Conservation (phyloP, 805 yeast species). For the Candida succiphila region DNA sequence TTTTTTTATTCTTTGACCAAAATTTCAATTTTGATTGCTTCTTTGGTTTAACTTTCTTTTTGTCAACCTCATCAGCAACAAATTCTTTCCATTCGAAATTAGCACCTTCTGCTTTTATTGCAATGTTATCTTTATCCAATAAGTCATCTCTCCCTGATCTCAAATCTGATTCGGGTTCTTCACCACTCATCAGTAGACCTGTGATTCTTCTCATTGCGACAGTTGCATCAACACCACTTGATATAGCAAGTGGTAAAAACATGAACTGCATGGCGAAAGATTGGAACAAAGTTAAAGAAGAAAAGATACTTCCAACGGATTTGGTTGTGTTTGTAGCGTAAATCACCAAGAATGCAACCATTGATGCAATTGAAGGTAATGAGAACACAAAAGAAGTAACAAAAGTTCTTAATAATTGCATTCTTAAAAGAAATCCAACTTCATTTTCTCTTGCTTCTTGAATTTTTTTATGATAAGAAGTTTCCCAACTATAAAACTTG, state of each 20-base stretch:
- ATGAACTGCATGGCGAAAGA: conserved; percentile 52
- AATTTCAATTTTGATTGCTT: conserved; percentile 17
- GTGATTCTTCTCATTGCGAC: conserved; percentile 53
- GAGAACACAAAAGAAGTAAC: conserved; percentile 49
- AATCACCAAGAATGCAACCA: conserved; percentile 40
- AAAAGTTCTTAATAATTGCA: conserved; percentile 56
- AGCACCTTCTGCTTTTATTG: conserved; percentile 45
- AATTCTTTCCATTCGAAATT: conserved; percentile 63
- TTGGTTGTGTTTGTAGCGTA: conserved; percentile 25
- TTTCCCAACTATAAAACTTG: conserved; percentile 88
- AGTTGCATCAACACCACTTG: conserved; percentile 55
- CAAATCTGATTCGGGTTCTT: conserved; percentile 28
- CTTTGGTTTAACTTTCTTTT: conserved; percentile 16
- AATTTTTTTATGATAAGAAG: conserved; percentile 54
- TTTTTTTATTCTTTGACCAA: conserved; percentile 18
- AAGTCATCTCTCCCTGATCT: conserved; percentile 12
- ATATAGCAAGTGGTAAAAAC: conserved; percentile 60
- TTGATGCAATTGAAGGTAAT: conserved; percentile 56
- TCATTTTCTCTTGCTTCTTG: conserved; percentile 50
- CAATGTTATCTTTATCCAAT: conserved; percentile 19
- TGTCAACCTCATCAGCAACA: conserved; percentile 18
- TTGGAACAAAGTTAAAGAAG: conserved; percentile 60
- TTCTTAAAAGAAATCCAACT: conserved; percentile 42
- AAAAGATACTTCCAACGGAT: conserved; percentile 52
- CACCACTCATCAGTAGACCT: conserved; percentile 31